A percentile compares a stretch with the other conserved stretches of the same genome.
phyloP scores from a whole-genome alignment of 305 asterid species.

The Fraxinus sp. region DNA sequence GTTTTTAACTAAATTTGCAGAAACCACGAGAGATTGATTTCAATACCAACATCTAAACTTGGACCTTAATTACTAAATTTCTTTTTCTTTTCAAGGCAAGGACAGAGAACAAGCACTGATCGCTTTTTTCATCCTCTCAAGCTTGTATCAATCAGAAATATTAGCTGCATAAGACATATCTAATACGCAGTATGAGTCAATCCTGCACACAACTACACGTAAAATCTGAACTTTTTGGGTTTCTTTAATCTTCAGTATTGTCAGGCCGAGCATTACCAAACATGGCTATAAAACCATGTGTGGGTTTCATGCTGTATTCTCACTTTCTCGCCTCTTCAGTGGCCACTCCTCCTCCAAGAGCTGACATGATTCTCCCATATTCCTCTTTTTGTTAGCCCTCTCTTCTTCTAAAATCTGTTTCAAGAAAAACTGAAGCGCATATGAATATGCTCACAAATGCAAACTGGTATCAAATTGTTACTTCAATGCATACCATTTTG shows the following conservation, averaged over 20 bases:
- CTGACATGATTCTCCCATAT: slow-evolving; percentile 44
- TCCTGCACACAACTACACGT: not conserved
- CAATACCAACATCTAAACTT: slow-evolving; percentile 4
- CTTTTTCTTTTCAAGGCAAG: not conserved
- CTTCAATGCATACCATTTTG: too few relatives aligned
- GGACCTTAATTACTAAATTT: not conserved
- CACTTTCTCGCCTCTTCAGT: slow-evolving; percentile 29
- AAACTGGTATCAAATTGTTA: not conserved
- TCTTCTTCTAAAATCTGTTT: slow-evolving; percentile 60
- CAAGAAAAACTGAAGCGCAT: not conserved
- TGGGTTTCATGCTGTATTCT: slow-evolving; percentile 23
- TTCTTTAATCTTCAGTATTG: not conserved
- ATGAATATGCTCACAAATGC: not conserved
- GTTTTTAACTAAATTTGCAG: not conserved
- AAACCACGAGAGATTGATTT: not conserved
- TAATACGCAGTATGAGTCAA: not conserved
- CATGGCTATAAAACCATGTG: not conserved
- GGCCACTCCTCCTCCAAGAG: slow-evolving; percentile 29
- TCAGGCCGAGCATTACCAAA: not conserved
- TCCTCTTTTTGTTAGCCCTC: slow-evolving; percentile 50
- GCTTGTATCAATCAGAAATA: not conserved
- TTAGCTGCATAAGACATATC: not conserved
- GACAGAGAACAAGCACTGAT: not conserved
- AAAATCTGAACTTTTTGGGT: not conserved
- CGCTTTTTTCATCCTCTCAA: not conserved